Percentiles rank a stretch among this genome's conserved stretches.
phyloP scores from a whole-genome alignment of 2,329 filamentous ascomycete species.

The Bertia moriformis region DNA sequence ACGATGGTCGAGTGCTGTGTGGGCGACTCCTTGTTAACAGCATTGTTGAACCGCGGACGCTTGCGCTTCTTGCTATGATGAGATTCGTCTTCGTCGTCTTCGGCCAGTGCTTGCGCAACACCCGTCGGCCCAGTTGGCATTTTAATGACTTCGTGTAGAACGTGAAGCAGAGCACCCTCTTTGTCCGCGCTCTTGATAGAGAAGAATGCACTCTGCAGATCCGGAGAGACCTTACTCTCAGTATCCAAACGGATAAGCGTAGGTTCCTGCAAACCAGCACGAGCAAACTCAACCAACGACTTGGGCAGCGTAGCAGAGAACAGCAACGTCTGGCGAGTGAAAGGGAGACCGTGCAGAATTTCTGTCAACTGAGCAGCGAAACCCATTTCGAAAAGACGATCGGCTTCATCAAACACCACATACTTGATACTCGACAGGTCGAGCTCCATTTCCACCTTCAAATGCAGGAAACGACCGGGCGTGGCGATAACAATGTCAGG shows the following conservation, averaged over 20 bases:
- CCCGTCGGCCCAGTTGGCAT: constrained; percentile 60
- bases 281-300: constrained; percentile 86
- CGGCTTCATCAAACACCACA: constrained; percentile 94
- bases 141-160: constrained; percentile 83
- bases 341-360: constrained; percentile 76
- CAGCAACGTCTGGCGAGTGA: constrained; percentile 73
- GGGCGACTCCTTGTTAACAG: constrained; percentile 51
- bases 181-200: constrained; percentile 84
- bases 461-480: constrained; percentile 84
- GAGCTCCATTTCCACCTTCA: constrained; percentile 91
- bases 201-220: constrained; percentile 92
- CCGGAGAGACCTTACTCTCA: constrained; percentile 89
- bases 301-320: constrained; percentile 93
- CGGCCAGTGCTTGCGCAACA: constrained; percentile 25
- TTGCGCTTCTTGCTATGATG: constrained; percentile 56
- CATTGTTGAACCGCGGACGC: constrained; percentile 32
- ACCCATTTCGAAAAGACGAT: constrained; percentile 96
- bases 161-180: constrained; percentile 77
- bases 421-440: constrained; percentile 85
- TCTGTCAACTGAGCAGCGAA: constrained; percentile 87
- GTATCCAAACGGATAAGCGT: constrained; percentile 80
- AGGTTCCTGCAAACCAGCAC: constrained; percentile 84
- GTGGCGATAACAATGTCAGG: constrained; percentile 97
- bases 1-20: constrained; percentile 87
- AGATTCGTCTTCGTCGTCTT: constrained; percentile 7